These are phyloP conservation scores for Coemansia sp. DNA, from an alignment of 192 early-diverging fungal genomes.

Conservation along the genomic window DNA sequence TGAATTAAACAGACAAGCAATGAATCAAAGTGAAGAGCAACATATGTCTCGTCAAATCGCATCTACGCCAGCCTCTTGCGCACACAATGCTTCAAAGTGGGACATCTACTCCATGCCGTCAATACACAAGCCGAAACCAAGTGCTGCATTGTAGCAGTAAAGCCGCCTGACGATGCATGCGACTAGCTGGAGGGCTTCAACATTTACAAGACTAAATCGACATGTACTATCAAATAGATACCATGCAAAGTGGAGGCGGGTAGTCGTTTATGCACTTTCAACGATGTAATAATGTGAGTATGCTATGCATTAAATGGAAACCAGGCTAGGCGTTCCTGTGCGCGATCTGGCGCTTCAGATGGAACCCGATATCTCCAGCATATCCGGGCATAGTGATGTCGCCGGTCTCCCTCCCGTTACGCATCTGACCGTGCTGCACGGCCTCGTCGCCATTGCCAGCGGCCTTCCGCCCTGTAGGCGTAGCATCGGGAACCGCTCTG, in stretches of 20 bases:
- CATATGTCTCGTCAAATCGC: no score
- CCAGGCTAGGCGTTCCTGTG: conserved; percentile 4
- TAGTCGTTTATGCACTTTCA: no score
- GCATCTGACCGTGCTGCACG: not conserved
- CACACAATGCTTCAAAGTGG: not conserved
- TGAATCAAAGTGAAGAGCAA: not conserved
- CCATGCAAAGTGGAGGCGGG: no score
- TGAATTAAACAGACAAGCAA: not conserved
- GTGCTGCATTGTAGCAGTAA: not conserved
- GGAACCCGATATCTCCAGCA: conserved; percentile 18
- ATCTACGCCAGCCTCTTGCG: not conserved
- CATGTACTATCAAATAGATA: no score
- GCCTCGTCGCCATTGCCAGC: not conserved
- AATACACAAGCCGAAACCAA: not conserved
- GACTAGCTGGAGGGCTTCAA: no score
- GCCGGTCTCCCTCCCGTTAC: not conserved
- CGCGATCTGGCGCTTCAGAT: conserved; percentile 8
- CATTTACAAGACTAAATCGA: no score
- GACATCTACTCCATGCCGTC: not conserved
- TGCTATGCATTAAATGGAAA: no score
- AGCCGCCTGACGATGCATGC: no score
- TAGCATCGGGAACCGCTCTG: not conserved
- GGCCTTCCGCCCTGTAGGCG: not conserved
- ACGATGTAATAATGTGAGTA: no score
- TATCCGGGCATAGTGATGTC: not conserved